Percentiles rank a stretch among this genome's conserved stretches.
phyloP scores from a whole-genome alignment of 169 alveolate species.

The Babesia sp. region DNA sequence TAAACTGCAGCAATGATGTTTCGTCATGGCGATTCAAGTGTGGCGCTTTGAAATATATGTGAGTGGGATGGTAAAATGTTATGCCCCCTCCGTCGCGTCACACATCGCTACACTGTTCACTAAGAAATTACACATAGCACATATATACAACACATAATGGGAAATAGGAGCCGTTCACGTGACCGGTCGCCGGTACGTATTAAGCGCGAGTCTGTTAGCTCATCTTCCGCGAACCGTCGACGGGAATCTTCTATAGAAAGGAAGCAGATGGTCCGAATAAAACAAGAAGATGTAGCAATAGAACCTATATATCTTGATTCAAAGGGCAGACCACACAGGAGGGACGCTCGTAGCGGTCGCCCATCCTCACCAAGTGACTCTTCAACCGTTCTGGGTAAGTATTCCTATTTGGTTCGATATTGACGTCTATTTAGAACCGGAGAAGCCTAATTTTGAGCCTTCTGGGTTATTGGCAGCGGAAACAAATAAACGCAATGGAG shows the following conservation, averaged over 20 bases:
- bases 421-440: constrained; percentile 13
- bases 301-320: constrained; percentile 7
- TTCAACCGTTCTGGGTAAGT: not conserved
- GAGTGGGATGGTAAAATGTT: not conserved
- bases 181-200: not conserved
- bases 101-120: not conserved
- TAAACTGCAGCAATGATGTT: too few relatives aligned
- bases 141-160: not conserved
- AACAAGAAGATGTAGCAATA: not conserved
- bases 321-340: constrained; percentile 3
- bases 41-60: not conserved
- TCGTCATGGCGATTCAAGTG: too few relatives aligned
- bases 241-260: not conserved
- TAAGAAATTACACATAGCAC: not conserved
- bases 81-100: not conserved
- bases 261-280: not conserved
- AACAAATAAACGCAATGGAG: constrained; percentile 75
- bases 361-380: not conserved
- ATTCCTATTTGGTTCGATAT: not conserved
- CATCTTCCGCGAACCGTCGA: not conserved
- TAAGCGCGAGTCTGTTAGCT: constrained; percentile 5
- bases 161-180: constrained; percentile 7
- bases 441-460: constrained; percentile 81
- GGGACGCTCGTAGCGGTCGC: not conserved
- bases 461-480: constrained; percentile 86